Percentiles rank a stretch among this genome's conserved stretches.
Evolutionary conservation across 139 green algal genomes (phyloP).

Genomic region (Ostreobium quekettii): DNA sequence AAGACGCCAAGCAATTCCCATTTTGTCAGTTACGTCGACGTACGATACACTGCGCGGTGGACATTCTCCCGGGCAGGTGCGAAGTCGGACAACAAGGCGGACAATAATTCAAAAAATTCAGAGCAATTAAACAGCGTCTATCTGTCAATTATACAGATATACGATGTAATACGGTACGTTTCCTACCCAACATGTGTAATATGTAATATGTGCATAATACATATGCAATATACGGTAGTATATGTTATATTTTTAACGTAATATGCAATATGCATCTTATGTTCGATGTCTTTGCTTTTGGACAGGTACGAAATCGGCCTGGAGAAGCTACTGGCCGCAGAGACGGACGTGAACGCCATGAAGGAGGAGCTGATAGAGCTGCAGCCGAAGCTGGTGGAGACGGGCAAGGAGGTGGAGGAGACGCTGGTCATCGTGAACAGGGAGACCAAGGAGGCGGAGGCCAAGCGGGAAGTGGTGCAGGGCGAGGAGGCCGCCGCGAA

Average conservation of each 20-base stretch:
- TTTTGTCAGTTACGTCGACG: no score
- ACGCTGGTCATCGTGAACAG: constrained; percentile 38
- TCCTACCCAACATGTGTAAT: neutral
- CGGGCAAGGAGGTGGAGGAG: constrained; percentile 54
- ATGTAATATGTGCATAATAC: neutral
- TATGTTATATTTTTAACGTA: neutral
- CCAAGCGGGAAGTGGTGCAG: constrained; percentile 42
- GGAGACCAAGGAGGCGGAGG: constrained; percentile 49
- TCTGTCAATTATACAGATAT: no score
- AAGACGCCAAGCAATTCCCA: no score
- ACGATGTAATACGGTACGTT: constrained; percentile 33
- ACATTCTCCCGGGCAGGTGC: no score
- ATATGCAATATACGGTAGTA: neutral
- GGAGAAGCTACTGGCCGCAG: constrained; percentile 62
- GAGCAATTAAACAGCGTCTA: no score
- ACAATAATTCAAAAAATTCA: no score
- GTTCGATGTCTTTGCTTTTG: no score
- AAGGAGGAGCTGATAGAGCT: constrained; percentile 69
- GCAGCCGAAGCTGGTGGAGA: constrained; percentile 65
- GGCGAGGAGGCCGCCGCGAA: constrained; percentile 63
- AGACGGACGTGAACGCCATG: constrained; percentile 51
- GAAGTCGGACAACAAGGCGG: no score
- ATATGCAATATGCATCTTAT: neutral
- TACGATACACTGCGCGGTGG: no score
- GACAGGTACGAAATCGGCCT: constrained; percentile 36